Percentiles rank a stretch among this genome's conserved stretches.
These are phyloP conservation scores for Colletotrichum limetticola DNA, from an alignment of 2,329 filamentous ascomycete species.

Conservation along the genomic window DNA sequence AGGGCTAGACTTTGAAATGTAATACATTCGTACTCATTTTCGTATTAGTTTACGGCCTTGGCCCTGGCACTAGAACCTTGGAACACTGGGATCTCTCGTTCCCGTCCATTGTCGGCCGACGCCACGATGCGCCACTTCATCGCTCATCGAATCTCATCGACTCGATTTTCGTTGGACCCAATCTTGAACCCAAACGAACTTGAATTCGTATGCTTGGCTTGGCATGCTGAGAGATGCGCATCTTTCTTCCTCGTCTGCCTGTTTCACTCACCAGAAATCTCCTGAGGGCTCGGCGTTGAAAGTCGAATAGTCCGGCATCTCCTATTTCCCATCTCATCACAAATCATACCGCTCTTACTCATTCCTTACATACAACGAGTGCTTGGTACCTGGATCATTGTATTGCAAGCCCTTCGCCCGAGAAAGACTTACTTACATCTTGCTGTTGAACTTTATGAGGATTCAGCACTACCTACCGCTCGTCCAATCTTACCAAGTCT, in stretches of 20 bases:
- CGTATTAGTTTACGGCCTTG: not conserved
- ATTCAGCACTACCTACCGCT: not conserved
- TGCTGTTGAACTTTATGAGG: no score
- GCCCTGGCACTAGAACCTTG: not conserved
- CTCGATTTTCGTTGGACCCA: not conserved
- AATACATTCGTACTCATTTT: not conserved
- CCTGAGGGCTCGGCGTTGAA: not conserved
- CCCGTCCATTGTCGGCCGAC: not conserved
- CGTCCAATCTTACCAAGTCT: not conserved
- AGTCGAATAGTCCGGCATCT: not conserved
- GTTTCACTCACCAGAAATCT: not conserved
- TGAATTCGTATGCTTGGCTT: not conserved
- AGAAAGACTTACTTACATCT: no score
- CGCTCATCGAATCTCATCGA: not conserved
- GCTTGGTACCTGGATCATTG: no score
- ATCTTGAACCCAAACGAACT: not conserved
- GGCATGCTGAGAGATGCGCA: slow-evolving; percentile 1
- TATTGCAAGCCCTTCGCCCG: no score
- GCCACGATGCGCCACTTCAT: not conserved
- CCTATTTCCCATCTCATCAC: not conserved
- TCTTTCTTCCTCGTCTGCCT: not conserved
- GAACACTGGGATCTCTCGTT: not conserved
- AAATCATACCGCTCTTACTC: not conserved
- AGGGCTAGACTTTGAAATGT: not conserved
- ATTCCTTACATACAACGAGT: no score